These are phyloP conservation scores for Penicillium sumatraense DNA, from an alignment of 2,329 filamentous ascomycete species.

Conservation along the genomic window DNA sequence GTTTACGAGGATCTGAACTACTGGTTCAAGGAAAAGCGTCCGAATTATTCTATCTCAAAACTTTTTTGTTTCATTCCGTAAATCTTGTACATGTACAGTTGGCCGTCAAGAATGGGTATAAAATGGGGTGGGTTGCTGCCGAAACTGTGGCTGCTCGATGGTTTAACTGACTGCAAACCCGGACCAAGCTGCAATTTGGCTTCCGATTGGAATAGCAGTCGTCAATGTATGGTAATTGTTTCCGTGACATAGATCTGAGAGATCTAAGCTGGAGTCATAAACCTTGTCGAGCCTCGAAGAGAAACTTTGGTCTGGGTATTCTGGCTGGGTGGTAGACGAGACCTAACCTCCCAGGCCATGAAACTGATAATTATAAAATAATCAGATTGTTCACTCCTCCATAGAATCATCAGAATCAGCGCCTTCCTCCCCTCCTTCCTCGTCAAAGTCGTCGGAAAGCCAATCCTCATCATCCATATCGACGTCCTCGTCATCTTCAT, in stretches of 20 bases:
- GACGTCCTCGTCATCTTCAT: constrained; percentile 57
- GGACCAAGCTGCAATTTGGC: background rate
- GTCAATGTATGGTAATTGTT: background rate
- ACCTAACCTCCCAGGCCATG: background rate
- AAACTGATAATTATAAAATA: background rate
- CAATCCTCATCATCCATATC: constrained; percentile 60
- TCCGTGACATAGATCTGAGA: background rate
- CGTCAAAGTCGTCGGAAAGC: constrained; percentile 56
- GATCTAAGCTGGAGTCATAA: background rate
- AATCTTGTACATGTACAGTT: constrained; percentile 21
- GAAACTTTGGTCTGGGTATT: background rate
- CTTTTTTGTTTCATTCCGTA: constrained; percentile 17
- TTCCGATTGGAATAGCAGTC: background rate
- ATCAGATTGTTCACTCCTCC: constrained; percentile 41
- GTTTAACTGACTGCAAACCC: background rate
- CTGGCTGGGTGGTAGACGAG: background rate
- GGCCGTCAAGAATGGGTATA: constrained; percentile 25
- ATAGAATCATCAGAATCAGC: constrained; percentile 46
- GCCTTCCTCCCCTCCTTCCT: constrained; percentile 51
- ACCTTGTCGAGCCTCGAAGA: background rate
- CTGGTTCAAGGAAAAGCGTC: constrained; percentile 8
- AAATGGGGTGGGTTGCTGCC: constrained; percentile 6
- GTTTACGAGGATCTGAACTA: constrained; percentile 12
- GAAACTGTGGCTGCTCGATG: background rate
- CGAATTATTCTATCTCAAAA: constrained; percentile 10